Conservation (phyloP, 106 monocot genomes). For the Cymbidium sinense region DNA sequence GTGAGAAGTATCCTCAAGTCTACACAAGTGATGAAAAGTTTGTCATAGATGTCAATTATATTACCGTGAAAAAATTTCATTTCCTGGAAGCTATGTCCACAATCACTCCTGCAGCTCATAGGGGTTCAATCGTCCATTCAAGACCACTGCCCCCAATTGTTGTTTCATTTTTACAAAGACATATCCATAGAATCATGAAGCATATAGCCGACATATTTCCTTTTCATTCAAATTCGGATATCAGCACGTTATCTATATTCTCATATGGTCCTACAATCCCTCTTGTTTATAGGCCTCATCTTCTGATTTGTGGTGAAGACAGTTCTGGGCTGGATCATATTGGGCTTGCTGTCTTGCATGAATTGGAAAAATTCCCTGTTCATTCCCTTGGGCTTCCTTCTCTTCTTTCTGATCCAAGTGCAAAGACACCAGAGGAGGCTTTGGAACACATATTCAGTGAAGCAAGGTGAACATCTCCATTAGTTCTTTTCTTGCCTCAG, state of each 20-base stretch:
- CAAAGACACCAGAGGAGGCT: too few relatives aligned
- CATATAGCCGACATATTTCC: conserved; percentile 72
- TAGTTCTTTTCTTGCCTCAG: too few relatives aligned
- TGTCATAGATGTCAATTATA: conserved; percentile 89
- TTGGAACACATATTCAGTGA: too few relatives aligned
- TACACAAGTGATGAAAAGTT: too few relatives aligned
- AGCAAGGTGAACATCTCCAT: too few relatives aligned
- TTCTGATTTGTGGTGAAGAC: conserved; percentile 89
- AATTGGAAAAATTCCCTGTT: too few relatives aligned
- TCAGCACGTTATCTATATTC: too few relatives aligned
- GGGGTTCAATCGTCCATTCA: conserved; percentile 82
- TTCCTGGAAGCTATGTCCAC: conserved; percentile 96
- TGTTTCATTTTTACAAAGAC: conserved; percentile 67
- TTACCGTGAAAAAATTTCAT: conserved; percentile 87
- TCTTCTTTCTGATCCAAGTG: too few relatives aligned
- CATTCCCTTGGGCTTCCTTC: too few relatives aligned
- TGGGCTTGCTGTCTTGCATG: conserved; percentile 94
- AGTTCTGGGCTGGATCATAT: conserved; percentile 90
- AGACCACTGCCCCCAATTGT: conserved; percentile 89
- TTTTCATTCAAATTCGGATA: too few relatives aligned
- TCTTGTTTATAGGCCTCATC: conserved; percentile 86
- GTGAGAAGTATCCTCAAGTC: too few relatives aligned
- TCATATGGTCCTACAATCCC: too few relatives aligned
- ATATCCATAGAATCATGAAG: conserved; percentile 66
- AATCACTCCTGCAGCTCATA: conserved; percentile 96